Conservation (phyloP, 148 eudicot genomes). For the Vaccinium corymbosum region DNA sequence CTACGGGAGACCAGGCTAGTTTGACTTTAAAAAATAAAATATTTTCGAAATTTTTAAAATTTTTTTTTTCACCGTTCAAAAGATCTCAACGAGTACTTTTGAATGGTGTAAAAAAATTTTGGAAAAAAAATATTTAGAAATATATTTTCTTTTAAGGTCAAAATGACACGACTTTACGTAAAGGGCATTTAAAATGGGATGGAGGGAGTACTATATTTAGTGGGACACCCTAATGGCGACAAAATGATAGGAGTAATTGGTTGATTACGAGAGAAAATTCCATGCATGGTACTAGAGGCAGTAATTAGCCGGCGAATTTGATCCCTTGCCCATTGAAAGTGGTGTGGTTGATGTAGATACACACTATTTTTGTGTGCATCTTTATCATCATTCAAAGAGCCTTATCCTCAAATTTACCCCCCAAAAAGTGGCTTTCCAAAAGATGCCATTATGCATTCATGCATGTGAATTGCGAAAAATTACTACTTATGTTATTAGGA, state of each 20-base stretch:
- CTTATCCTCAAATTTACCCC: neutral
- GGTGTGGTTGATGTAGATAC: neutral
- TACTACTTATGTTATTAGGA: too few relatives aligned
- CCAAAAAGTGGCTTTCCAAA: neutral
- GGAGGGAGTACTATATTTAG: neutral
- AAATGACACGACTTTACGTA: too few relatives aligned
- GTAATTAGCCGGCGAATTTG: neutral
- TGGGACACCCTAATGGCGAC: neutral
- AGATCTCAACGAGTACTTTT: too few relatives aligned
- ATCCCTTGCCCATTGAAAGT: neutral
- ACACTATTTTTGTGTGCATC: neutral
- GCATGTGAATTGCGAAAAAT: too few relatives aligned
- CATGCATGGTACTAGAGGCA: neutral
- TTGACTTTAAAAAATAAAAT: too few relatives aligned
- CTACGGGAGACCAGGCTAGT: too few relatives aligned
- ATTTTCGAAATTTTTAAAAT: too few relatives aligned
- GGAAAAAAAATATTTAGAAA: too few relatives aligned
- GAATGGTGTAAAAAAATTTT: too few relatives aligned
- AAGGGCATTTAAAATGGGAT: too few relatives aligned
- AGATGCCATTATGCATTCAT: neutral
- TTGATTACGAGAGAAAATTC: neutral
- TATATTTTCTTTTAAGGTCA: too few relatives aligned
- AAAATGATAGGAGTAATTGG: neutral
- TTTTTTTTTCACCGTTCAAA: too few relatives aligned
- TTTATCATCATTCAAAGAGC: neutral